Evolutionary conservation across 768 basidiomycete species (phyloP).

Genomic region (Porpolomopsis calyptriformis): DNA sequence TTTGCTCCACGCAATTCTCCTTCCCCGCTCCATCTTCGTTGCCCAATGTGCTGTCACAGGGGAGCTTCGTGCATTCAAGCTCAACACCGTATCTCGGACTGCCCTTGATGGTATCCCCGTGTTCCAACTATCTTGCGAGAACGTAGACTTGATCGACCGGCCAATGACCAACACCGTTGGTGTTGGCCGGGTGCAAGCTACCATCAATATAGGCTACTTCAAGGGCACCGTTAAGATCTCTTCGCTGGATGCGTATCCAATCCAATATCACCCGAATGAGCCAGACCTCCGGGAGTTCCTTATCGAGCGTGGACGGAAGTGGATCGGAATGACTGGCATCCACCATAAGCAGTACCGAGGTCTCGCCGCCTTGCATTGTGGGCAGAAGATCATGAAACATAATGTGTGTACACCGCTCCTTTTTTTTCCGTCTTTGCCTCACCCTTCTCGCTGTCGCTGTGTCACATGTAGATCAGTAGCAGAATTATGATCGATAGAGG

Average conservation of each 20-base stretch:
- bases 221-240: constrained; percentile 43
- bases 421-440: not conserved
- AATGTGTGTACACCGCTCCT: constrained; percentile 27
- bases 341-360: constrained; percentile 52
- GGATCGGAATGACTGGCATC: constrained; percentile 41
- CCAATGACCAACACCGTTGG: constrained; percentile 17
- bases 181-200: constrained; percentile 21
- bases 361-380: constrained; percentile 24
- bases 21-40: constrained; percentile 42
- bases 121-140: constrained; percentile 40
- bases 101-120: constrained; percentile 24
- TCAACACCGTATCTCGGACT: constrained; percentile 30
- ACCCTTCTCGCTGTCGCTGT: not conserved
- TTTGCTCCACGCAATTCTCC: constrained; percentile 43
- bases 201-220: constrained; percentile 32
- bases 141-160: constrained; percentile 40
- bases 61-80: constrained; percentile 38
- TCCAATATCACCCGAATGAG: constrained; percentile 40
- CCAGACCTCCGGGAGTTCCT: constrained; percentile 31
- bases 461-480: constrained; percentile 33
- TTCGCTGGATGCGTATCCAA: constrained; percentile 40
- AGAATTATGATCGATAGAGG: constrained; percentile 54
- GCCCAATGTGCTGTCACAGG: constrained; percentile 44
- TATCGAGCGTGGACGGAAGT: constrained; percentile 43
- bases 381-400: constrained; percentile 33